A percentile compares a stretch with the other conserved stretches of the same genome.
Evolutionary conservation across 371 early-diverging fungal genomes (phyloP).

Genomic region (Capillidium heterosporum): DNA sequence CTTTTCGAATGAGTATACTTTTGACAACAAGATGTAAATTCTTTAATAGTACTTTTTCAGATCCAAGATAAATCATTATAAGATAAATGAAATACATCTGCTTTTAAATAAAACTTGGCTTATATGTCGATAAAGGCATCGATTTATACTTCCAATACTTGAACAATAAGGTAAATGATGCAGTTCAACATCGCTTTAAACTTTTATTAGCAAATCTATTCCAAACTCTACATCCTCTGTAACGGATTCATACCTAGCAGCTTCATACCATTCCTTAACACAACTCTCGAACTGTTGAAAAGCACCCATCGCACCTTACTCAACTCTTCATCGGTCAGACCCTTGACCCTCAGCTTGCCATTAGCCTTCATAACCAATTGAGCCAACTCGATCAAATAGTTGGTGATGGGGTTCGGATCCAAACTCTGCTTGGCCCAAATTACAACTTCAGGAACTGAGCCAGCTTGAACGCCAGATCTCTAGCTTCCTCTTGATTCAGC

Average conservation of each 20-base stretch:
- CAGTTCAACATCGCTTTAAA: no score
- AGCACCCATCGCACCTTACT: conserved; percentile 46
- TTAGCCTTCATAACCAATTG: conserved; percentile 58
- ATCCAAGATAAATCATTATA: no score
- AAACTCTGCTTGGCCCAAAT: conserved; percentile 24
- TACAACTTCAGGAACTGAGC: conserved; percentile 72
- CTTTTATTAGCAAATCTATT: no score
- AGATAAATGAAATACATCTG: no score
- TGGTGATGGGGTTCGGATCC: conserved; percentile 80
- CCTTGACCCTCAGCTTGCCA: conserved; percentile 51
- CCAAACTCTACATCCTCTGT: conserved; percentile 76
- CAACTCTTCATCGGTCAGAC: conserved; percentile 41
- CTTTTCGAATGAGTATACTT: no score
- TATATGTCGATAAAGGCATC: no score
- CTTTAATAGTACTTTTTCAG: no score
- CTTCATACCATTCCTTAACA: conserved; percentile 10
- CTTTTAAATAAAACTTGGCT: no score
- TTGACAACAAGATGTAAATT: no score
- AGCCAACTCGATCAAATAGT: conserved; percentile 72
- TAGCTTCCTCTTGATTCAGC: conserved; percentile 46
- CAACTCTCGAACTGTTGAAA: conserved; percentile 53
- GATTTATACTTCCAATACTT: no score
- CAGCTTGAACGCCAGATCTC: conserved; percentile 49
- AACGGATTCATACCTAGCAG: conserved; percentile 63
- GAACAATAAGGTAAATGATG: no score